Evolutionary conservation across 768 basidiomycete genomes (phyloP).

Genomic region (Pleurotus djamor): DNA sequence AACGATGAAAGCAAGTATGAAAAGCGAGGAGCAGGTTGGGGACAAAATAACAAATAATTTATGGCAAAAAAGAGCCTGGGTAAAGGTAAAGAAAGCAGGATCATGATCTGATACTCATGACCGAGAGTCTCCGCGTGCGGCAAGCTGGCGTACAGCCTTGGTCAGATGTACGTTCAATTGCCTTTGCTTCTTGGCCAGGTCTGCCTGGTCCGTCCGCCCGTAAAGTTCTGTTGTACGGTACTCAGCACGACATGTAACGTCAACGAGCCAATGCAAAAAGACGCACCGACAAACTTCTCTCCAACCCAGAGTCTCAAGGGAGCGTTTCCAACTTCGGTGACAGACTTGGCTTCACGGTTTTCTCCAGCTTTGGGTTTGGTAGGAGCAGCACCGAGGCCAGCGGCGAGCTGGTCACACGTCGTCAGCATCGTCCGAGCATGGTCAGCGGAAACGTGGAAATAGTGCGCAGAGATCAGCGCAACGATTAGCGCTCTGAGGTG

Average conservation of each 20-base stretch:
- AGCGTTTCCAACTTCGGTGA: conserved; percentile 51
- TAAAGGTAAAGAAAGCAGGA: too few relatives aligned
- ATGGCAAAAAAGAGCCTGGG: too few relatives aligned
- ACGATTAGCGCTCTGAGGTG: conserved; percentile 70
- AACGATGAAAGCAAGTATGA: too few relatives aligned
- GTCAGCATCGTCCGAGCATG: conserved; percentile 66
- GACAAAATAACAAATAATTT: too few relatives aligned
- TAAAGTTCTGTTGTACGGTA: conserved; percentile 45
- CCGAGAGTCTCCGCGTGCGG: not conserved
- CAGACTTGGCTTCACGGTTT: conserved; percentile 3
- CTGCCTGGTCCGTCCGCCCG: conserved; percentile 51
- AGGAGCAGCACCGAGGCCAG: conserved; percentile 56
- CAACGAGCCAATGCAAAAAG: not conserved
- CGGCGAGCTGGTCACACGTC: conserved; percentile 68
- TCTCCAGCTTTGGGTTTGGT: conserved; percentile 16
- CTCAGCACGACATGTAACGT: too few relatives aligned
- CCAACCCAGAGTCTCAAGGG: conserved; percentile 72
- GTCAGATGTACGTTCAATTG: conserved; percentile 30
- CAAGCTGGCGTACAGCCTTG: not conserved
- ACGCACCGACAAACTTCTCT: conserved; percentile 61
- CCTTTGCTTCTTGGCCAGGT: conserved; percentile 42
- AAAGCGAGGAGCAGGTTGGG: too few relatives aligned
- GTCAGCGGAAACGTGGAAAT: conserved; percentile 66
- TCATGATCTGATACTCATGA: not conserved
- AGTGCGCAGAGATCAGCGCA: conserved; percentile 67